Base-by-base conservation (phyloP, 768 basidiomycete genomes). In the Trametes cinnabarina region DNA sequence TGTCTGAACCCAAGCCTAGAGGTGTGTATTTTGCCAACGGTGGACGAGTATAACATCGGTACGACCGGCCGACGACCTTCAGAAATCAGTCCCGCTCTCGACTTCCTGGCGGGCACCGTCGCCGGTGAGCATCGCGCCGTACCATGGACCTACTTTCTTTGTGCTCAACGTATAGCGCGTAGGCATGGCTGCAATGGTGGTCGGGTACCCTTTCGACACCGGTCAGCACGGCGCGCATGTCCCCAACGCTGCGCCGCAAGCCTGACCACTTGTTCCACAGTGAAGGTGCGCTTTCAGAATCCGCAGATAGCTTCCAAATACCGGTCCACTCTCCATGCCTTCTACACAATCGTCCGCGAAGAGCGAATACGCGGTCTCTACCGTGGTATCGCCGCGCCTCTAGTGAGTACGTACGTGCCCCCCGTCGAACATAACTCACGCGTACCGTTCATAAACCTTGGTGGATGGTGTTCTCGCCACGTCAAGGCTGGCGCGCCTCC, bases 271-370 rank as follows among this genome's bases (percentile, higher is more conserved):
- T 2, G 2, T 34, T 47, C 37, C 15, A 26, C 52, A 88, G 90
- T 92, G 62, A 93, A 93, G 76, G 89, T 91, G 15, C 82, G 90
- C 37, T 81, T 92, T 56, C 91, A 93, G 69, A 87, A 77, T 64
- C 86, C 87, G 0, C 69, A 74, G 22, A 78, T 83, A 17, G 77
- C 82, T 12, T 65, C 67, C 3, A 83, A 73, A 65, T 92, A 93
- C 65, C 74, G 69, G 20, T 86, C 86, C 6, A 88, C 84, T 0
- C 64, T 82, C n/a, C 73, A 86, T 68, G 86, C 90, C 1, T 75
- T 92, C 51, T 58, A 71, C 32, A 88, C 84, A 1, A 92, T 93
- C 55, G 65, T 87, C 2, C 77, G 79, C 10, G 88, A 92, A 68
- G 91, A 92, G 68, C 77, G 79, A 26, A 76, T 91, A 46, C 60